A percentile compares a stretch with the other conserved stretches of the same genome.
These are phyloP conservation scores for Lachancea waltii DNA, from an alignment of 805 yeast genomes.

Conservation along the genomic window DNA sequence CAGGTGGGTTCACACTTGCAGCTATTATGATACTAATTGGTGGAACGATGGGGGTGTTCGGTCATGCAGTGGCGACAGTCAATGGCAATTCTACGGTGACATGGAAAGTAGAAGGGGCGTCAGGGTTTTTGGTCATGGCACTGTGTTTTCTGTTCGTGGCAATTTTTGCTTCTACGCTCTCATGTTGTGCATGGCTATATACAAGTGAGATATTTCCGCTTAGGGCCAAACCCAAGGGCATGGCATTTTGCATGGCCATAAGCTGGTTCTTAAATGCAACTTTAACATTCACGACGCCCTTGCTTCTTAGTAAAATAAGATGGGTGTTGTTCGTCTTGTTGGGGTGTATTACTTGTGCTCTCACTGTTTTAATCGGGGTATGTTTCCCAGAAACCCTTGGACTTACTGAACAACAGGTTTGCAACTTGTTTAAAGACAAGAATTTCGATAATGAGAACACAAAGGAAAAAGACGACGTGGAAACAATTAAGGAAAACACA, in stretches of 20 bases:
- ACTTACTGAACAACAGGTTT: conserved; percentile 23
- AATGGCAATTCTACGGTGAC: conserved; percentile 32
- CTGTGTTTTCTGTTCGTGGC: conserved; percentile 41
- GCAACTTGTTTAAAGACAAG: conserved; percentile 14
- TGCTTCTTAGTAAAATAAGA: conserved; percentile 31
- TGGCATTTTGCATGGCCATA: conserved; percentile 39
- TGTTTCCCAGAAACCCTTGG: conserved; percentile 42
- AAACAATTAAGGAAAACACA: no score
- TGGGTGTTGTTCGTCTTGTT: conserved; percentile 39
- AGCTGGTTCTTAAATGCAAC: conserved; percentile 40
- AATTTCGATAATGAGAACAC: background rate
- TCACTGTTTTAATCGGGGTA: conserved; percentile 29
- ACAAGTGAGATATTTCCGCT: conserved; percentile 44
- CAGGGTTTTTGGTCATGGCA: conserved; percentile 41
- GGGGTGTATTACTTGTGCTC: conserved; percentile 32
- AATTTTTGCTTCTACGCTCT: conserved; percentile 40
- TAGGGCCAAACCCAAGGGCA: conserved; percentile 41
- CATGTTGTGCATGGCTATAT: conserved; percentile 45
- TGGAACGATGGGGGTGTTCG: conserved; percentile 31
- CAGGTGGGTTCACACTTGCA: conserved; percentile 38
- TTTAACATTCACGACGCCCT: conserved; percentile 38
- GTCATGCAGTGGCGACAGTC: conserved; percentile 30
- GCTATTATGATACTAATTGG: conserved; percentile 34
- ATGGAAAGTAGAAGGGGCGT: conserved; percentile 33
- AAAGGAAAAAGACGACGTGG: no score